Evolutionary conservation across 2,329 filamentous ascomycete species (phyloP).

Genomic region (Botrytis galanthina): DNA sequence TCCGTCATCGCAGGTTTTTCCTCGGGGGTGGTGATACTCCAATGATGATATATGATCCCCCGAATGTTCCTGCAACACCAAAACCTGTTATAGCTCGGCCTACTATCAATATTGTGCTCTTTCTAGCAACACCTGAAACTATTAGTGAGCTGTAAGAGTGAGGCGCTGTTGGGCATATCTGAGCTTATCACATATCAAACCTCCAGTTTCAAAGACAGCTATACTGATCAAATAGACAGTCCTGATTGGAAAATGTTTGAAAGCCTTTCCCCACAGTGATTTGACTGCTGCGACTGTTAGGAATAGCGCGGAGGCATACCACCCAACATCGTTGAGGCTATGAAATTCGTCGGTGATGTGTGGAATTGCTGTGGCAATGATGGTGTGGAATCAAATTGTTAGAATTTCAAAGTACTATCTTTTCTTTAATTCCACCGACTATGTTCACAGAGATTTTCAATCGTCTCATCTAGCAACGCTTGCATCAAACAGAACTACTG

Average conservation of each 20-base stretch:
- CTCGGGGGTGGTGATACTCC: neutral
- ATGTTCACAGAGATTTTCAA: too few species aligned
- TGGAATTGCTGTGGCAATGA: slow-evolving; percentile 38
- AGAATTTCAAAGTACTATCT: too few species aligned
- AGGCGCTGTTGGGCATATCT: too few species aligned
- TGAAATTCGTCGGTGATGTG: slow-evolving; percentile 41
- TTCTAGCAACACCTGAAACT: slow-evolving; percentile 27
- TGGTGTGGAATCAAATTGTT: neutral
- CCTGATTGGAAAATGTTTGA: slow-evolving; percentile 34
- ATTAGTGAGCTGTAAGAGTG: neutral
- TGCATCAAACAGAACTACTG: too few species aligned
- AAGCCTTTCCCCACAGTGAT: slow-evolving; percentile 27
- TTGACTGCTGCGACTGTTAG: slow-evolving; percentile 41
- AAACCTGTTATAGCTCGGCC: slow-evolving; percentile 38
- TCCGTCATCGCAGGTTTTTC: neutral
- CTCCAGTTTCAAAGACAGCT: slow-evolving; percentile 39
- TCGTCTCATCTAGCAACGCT: too few species aligned
- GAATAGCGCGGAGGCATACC: slow-evolving; percentile 55
- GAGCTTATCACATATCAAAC: slow-evolving; percentile 34
- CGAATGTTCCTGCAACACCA: slow-evolving; percentile 35
- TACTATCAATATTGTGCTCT: slow-evolving; percentile 36
- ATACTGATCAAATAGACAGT: slow-evolving; percentile 31
- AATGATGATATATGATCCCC: slow-evolving; percentile 36
- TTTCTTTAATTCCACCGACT: accelerated
- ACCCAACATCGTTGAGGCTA: slow-evolving; percentile 39